Evolutionary conservation across 2,329 filamentous ascomycete species (phyloP).

Genomic region (Colletotrichum somersetense): DNA sequence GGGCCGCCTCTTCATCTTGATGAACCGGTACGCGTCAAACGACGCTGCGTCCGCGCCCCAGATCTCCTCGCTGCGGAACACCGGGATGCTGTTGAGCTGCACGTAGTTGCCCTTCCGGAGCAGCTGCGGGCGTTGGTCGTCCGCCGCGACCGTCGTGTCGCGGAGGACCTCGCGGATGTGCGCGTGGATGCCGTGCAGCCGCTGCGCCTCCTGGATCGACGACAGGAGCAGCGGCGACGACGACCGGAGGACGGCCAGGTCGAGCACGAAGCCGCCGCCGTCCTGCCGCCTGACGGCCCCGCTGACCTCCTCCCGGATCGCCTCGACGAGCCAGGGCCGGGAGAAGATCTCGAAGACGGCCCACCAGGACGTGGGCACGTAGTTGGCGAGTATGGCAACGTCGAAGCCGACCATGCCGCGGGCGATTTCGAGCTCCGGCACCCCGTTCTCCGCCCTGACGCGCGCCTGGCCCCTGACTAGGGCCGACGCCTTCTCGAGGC

Average conservation of each 20-base stretch:
- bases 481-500: conserved; percentile 1
- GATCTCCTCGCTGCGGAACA: conserved; percentile 12
- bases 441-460: conserved; percentile 2
- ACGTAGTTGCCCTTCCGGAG: conserved; percentile 53
- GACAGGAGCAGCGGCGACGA: conserved; percentile 53
- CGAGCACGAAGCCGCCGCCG: conserved; percentile 43
- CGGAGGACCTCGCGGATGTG: conserved; percentile 49
- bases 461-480: conserved; percentile 12
- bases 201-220: conserved; percentile 53
- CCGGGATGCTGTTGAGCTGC: conserved; percentile 49
- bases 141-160: conserved; percentile 47
- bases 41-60: conserved; percentile 48
- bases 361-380: conserved; percentile 60
- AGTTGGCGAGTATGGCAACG: conserved; percentile 57
- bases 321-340: conserved; percentile 52
- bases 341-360: conserved; percentile 57
- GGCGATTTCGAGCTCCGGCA: conserved; percentile 4
- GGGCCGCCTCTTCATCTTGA: conserved; percentile 37
- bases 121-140: conserved; percentile 50
- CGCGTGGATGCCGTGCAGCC: conserved; percentile 46
- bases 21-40: conserved; percentile 49
- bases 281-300: conserved; percentile 22
- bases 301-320: conserved; percentile 56
- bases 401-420: conserved; percentile 26
- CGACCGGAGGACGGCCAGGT: conserved; percentile 50